Evolutionary conservation across 2,329 filamentous ascomycete species (phyloP), one percentile per base, ranked within the genome.

Genomic region (Stagonosporopsis rhizophila): DNA sequence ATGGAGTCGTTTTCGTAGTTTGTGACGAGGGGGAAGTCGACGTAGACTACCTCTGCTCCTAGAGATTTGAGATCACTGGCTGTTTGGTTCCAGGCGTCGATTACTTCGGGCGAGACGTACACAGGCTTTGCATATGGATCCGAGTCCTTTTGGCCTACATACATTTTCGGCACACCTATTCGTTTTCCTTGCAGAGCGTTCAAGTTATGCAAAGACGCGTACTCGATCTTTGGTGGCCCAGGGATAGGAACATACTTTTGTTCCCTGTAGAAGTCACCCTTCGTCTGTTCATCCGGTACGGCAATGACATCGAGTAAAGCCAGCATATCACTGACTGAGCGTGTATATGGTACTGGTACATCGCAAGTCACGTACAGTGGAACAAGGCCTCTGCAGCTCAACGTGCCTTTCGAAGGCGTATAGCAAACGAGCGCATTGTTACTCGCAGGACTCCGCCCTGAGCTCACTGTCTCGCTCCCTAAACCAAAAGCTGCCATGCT

Each of bases 351-450:
- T 0, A 83, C 81, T 0, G 84, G 68, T 0, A 82, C 80, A 67
- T 87, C 84, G 59, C 83, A 85, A 0, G 81, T 84, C 0, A 82
- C 78, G 60, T 83, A 86, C 1, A 87, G 68, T 2, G 84, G 83
- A 79, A 82, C 85, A 6, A 81, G 70, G 0, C 84, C 84, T 1
- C 83, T 76, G 8, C 80, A 78, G 2, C 82, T 80, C 15, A 87
- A 73, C 0, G 82, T 58, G 0, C 82, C 82, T 35, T 81, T 76
- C 0, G 82, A 85, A 0, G 84, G 83, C 0, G 85, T 83, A 51
- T 86, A 86, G 0, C 79, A 83, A 0, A 86, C 76, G 2, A 86
- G 68, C 0, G 76, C 81, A 62, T 86, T 86, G 59, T 86, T 86
- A 0, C 80, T 83, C 1, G 83, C 83, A 0, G 84, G 84, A 2